phyloP scores from a whole-genome alignment of 805 yeast species.

The Starmerella vaccinii region DNA sequence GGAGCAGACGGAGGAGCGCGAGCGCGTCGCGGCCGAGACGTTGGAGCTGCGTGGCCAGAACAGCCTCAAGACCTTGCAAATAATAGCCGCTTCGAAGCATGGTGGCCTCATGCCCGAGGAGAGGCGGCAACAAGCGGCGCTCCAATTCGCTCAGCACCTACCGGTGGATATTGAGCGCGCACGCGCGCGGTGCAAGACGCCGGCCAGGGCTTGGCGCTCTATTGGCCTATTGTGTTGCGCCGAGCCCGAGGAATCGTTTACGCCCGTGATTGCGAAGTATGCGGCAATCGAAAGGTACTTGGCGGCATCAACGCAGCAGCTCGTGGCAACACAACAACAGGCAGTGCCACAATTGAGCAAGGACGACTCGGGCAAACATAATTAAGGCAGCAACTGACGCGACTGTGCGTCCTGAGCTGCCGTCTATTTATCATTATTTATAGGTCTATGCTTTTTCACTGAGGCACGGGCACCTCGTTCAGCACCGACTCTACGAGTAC shows the following conservation, averaged over 20 bases:
- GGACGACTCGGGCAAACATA: too few species aligned
- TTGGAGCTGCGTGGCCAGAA: not conserved
- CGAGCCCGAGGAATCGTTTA: not conserved
- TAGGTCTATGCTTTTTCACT: not conserved
- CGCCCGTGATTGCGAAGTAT: not conserved
- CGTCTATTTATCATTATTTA: not conserved
- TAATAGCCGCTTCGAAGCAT: not conserved
- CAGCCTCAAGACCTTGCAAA: not conserved
- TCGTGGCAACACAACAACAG: not conserved
- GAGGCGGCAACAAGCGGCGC: not conserved
- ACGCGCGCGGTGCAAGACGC: slow-evolving; percentile 3
- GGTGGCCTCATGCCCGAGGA: not conserved
- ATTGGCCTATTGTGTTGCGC: not conserved
- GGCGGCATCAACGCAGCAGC: not conserved
- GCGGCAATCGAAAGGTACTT: not conserved
- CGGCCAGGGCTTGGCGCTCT: slow-evolving; percentile 3
- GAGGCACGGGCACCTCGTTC: slow-evolving; percentile 43
- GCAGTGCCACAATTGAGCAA: not conserved
- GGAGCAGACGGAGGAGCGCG: slow-evolving; percentile 3
- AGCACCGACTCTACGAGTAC: slow-evolving; percentile 45
- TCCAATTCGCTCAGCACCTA: slow-evolving; percentile 2
- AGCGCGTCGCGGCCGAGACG: slow-evolving; percentile 2
- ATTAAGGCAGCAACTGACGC: too few species aligned
- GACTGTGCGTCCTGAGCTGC: not conserved
- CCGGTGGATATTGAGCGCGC: not conserved